Base-by-base conservation (phyloP, 257 asterid species). In the Rhazya stricta region DNA sequence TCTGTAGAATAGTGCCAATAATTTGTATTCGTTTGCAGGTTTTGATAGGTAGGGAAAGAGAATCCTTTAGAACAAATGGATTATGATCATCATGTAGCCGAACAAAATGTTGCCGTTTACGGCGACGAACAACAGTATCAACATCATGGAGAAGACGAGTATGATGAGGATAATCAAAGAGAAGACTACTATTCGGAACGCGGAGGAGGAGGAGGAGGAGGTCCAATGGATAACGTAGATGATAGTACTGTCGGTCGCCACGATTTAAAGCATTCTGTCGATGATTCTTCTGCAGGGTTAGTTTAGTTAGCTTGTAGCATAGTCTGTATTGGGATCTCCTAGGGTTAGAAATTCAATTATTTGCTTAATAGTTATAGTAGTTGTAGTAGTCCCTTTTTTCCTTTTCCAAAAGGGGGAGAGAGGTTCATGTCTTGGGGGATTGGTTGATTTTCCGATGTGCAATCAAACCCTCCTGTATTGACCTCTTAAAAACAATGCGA, bases 211-310 rank as follows among this genome's bases (percentile, higher is more conserved):
- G 78, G 56, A 6, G 79, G 71, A 27, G 78, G 72, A 34, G 71
- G 46, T 42, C 87, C 90, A 41, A 80, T 83, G 81, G 89, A 84
- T 90, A 92, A 81, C 86, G 60, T 88, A 89, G 96, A 85, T 89
- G 97, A 80, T 94, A 87, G 91, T 90, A 89, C 69, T 62, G 50
- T 92, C 86, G 89, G 93, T 76, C 91, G 88, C 75, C 43, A 74
- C 70, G 86, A 84, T 45, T 82, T 90, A 81, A 91, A 91, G 96
- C 91, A 89, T 62, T 81, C 88, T 58, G 25, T 63, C 75, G 85
- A 81, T 77, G 97, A 94, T 88, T 91, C 96, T 63, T 90, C 96
- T 63, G 96, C 96, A 85, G 98, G 98, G 98, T 94, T 94, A 94
- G 98, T 94, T 88, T 89, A 87, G 90, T 78, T 86, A 78, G 75